Evolutionary conservation across 371 early-diverging fungal species (phyloP), one percentile per base, ranked within the genome.

Genomic region (Basidiobolus heterosporus): DNA sequence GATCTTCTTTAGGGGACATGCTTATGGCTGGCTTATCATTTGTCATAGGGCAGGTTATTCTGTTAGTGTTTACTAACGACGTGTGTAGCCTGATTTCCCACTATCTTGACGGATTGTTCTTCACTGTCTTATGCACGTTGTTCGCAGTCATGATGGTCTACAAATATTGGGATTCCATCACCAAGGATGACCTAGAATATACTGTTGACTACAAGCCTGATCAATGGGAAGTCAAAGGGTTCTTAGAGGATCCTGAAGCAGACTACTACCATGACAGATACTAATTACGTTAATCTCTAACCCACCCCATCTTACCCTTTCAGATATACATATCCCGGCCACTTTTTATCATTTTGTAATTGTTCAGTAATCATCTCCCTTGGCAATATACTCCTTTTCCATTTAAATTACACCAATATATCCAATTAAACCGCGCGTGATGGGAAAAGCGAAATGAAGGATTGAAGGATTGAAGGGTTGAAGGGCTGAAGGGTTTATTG

Each of bases 161-260:
- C 75, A 96, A 96, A 67, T 96, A 88, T 70, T 96, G 97, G 97
- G 95, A 96, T 62, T 83, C 84, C 16, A 93, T 96, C 57, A 94
- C 97, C 36, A 93, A 92, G 66, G 97, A 96, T 60, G 97, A 94
- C 60, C 67, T 94, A 22, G 97, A 96, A 69, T 96, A 92, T 62
- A 79, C 83, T 17, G 93, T 96, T 21, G 89, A 88, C 36, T 77
- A 84, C 19, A 89, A 85, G 59, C 76, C 72, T 49, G 85, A 88
- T 53, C 78, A 83, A 1, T 94, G 95, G 95, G 92, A 94, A 67
- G 80, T 87, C 54, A 57, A 35, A 16, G 38, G 47, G 17, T 18
- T 52, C 3, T n/a, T 47, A 21, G 30, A 30, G 9, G 30, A 30
- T 9, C 30, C 30, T 5, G 30, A 30, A 9, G 3, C 30, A 9